phyloP scores from a whole-genome alignment of 257 asterid genomes.

The Jacaranda mimosifolia region DNA sequence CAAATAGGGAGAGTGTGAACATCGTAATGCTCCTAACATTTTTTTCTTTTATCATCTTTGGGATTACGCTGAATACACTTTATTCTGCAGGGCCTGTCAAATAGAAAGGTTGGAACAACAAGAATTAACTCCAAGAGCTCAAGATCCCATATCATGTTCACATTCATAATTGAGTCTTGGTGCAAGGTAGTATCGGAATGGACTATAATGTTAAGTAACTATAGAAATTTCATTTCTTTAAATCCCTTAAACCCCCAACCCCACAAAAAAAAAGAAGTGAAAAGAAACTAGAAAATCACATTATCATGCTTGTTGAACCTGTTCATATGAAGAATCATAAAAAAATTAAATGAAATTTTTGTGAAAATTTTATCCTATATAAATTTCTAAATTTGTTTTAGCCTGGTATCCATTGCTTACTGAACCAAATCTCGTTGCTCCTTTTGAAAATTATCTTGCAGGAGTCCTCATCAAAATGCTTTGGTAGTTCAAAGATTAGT shows the following conservation, averaged over 20 bases:
- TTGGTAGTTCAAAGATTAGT: conserved; percentile 91
- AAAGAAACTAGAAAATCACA: neutral
- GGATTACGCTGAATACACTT: conserved; percentile 8
- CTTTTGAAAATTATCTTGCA: conserved; percentile 39
- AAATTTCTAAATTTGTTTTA: neutral
- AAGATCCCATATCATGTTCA: conserved; percentile 88
- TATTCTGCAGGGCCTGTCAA: conserved; percentile 81
- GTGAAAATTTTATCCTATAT: neutral
- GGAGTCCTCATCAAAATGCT: conserved; percentile 91
- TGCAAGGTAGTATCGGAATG: conserved; percentile 69
- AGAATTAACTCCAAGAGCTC: conserved; percentile 93
- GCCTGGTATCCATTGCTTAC: neutral
- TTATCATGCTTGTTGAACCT: neutral
- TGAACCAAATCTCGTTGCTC: neutral
- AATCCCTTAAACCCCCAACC: neutral
- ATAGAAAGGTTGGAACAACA: conserved; percentile 89
- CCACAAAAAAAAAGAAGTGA: no score
- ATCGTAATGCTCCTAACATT: conserved; percentile 3
- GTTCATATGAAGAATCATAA: neutral
- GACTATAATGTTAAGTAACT: neutral
- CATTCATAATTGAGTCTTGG: conserved; percentile 95
- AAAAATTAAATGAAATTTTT: neutral
- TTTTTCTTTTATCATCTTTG: neutral
- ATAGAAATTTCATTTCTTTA: neutral
- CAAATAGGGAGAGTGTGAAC: conserved; percentile 9